Percentiles rank a stretch among this genome's conserved stretches.
Conservation (phyloP, 352 stramenopile genomes). For the Globisporangium polare region DNA sequence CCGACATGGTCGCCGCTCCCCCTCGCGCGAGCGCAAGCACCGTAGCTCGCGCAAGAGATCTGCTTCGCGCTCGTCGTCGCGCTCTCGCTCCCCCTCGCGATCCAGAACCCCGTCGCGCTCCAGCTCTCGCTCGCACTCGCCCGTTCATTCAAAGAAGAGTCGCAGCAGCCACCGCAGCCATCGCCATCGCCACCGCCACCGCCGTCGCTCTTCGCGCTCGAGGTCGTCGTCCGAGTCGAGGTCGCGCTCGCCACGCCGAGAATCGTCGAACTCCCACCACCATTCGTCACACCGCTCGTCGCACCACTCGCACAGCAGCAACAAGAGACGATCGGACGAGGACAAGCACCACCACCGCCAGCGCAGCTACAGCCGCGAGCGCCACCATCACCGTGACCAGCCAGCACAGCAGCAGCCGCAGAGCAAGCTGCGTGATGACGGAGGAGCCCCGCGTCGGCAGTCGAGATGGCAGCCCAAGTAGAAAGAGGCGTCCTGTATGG, state of each 20-base stretch:
- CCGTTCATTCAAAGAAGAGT: not conserved
- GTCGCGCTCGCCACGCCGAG: constrained; percentile 24
- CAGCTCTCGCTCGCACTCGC: constrained; percentile 28
- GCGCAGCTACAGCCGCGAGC: not conserved
- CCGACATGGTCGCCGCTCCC: constrained; percentile 10
- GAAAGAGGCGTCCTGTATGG: not conserved
- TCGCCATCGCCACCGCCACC: constrained; percentile 22
- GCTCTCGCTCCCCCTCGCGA: constrained; percentile 32
- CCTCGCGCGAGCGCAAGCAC: constrained; percentile 19
- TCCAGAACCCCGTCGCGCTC: constrained; percentile 24
- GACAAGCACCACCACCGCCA: not conserved
- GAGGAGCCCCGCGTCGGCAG: not conserved
- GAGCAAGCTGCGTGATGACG: constrained; percentile 6
- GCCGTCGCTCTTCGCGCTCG: constrained; percentile 28
- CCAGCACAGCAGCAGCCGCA: not conserved
- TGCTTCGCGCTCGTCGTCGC: constrained; percentile 26
- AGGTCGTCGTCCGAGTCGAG: constrained; percentile 36
- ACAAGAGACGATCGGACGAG: constrained; percentile 2
- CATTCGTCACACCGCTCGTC: constrained; percentile 3
- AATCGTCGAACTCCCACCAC: constrained; percentile 8
- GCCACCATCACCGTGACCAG: not conserved
- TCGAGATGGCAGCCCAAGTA: constrained; percentile 16
- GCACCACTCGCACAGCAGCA: constrained; percentile 3
- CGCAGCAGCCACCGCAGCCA: constrained; percentile 15
- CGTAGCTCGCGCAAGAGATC: constrained; percentile 10